A percentile compares a stretch with the other conserved stretches of the same genome.
Conservation (phyloP, 2,329 filamentous ascomycete species). For the Ophiocordyceps camponoti-leonardi region DNA sequence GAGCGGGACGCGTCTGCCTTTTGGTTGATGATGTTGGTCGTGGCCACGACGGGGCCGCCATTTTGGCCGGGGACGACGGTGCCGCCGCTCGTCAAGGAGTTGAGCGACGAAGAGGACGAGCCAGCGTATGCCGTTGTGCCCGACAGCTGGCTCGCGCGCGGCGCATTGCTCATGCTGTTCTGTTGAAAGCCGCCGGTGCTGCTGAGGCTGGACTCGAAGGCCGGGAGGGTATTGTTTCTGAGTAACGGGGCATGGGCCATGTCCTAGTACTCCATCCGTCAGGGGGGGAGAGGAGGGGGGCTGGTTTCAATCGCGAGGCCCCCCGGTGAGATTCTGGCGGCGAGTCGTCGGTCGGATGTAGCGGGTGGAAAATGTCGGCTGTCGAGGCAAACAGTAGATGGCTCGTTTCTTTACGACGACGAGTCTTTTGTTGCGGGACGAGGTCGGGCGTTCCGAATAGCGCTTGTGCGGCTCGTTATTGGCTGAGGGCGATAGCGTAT, state of each 20-base stretch:
- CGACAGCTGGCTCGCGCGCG: constrained; percentile 44
- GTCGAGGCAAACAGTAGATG: background rate
- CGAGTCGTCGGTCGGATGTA: background rate
- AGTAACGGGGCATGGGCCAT: constrained; percentile 44
- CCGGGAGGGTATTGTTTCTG: constrained; percentile 40
- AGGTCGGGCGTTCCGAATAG: constrained; percentile 1
- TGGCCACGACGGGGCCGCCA: constrained; percentile 52
- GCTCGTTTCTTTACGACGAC: background rate
- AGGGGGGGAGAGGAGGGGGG: constrained; percentile 2
- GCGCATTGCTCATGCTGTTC: constrained; percentile 32
- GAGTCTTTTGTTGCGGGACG: background rate
- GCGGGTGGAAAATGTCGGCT: background rate
- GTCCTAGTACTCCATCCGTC: constrained; percentile 26
- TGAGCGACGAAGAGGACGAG: constrained; percentile 33
- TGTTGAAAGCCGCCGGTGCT: constrained; percentile 25
- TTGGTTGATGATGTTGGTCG: constrained; percentile 92
- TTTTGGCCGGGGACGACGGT: constrained; percentile 25
- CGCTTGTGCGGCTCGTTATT: background rate
- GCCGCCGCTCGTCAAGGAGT: constrained; percentile 26
- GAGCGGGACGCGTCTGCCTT: constrained; percentile 82
- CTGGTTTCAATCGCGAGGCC: background rate
- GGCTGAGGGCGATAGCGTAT: background rate
- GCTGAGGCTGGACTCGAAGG: constrained; percentile 31
- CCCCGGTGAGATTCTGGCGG: background rate
- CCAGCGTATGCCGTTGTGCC: constrained; percentile 39